A percentile compares a stretch with the other conserved stretches of the same genome.
Conservation (phyloP, 225 moss, liverwort and hornwort genomes). For the Straminergon stramineum region DNA sequence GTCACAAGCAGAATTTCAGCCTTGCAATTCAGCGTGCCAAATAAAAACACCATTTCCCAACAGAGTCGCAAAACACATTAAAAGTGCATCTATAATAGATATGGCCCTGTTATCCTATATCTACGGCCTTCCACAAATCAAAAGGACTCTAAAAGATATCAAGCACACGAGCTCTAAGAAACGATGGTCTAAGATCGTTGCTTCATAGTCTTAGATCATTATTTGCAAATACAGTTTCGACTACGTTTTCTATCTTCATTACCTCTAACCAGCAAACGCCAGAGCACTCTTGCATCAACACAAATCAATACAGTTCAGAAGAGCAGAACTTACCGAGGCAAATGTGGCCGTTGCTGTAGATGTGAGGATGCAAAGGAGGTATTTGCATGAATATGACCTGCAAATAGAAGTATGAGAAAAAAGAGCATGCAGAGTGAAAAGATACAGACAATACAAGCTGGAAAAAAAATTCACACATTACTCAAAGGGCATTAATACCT, state of each 20-base stretch:
- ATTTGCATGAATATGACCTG: constrained; percentile 97
- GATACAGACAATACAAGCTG: not conserved
- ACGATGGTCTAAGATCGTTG: not conserved
- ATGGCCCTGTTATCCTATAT: not conserved
- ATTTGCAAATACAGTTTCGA: not conserved
- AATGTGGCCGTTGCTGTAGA: constrained; percentile 99
- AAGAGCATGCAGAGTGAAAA: not conserved
- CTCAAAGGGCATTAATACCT: constrained; percentile 28
- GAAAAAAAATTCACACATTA: not conserved
- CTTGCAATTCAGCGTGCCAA: not conserved
- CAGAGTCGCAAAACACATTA: not conserved
- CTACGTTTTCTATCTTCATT: not conserved
- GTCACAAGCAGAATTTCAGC: not conserved
- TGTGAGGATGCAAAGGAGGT: constrained; percentile 93
- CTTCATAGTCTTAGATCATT: not conserved
- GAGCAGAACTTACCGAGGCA: constrained; percentile 63
- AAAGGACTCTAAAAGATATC: not conserved
- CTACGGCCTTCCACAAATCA: not conserved
- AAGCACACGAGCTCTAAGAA: not conserved
- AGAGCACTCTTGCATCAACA: not conserved
- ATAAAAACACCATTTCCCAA: not conserved
- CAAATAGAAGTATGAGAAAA: not conserved
- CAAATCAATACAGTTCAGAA: not conserved
- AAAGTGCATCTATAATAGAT: not conserved
- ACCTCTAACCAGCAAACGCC: not conserved